Evolutionary conservation across 768 basidiomycete genomes (phyloP), one percentile per base, ranked within the genome.

Genomic region (Hygrocybe coccinea): DNA sequence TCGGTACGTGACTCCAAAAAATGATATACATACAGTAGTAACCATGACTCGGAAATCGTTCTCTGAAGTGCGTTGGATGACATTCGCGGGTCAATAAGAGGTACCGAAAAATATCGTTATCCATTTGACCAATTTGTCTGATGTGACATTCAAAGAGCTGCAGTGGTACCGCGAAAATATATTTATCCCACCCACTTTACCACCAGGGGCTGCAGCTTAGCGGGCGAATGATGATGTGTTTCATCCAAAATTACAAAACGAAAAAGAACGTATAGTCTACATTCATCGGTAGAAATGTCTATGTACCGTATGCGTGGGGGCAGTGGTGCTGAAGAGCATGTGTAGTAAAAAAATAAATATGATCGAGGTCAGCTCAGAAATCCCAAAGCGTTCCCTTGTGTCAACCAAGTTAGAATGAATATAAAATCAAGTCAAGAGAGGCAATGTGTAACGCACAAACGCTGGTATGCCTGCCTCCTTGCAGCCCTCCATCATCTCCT

Each of bases 401-500:
- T 9, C 43, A 19, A 46, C 14, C 17, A 54, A 2, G 53, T 54
- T 2, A 46, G 53, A n/a, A 25, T 25, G 25, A 29, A 43, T 53
- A 29, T n/a, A 24, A 5, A 21, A 21, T 47, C 5, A 4, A 50
- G 4, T 48, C 44, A 24, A n/a, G n/a, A 33, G 10, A 33, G 19
- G 2, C 19, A 34, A 38, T 22, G 19, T n/a, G 19, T 10, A 14
- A 45, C 52, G 15, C 17, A 56, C 55, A 50, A 57, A 52, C 24
- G 79, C 80, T 39, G 84, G 85, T 61, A 86, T 86, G 22, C 81
- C 82, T 50, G 79, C 80, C 59, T 78, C 77, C 68, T 84, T 88
- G 73, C 83, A 89, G 19, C 86, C 88, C 66, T 86, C 76, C 79
- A 88, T 89, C 57, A 91, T 85, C 63, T 91, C 87, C 12, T 79